These are phyloP conservation scores for Peronospora tabacina DNA, from an alignment of 352 stramenopile species.

Conservation along the genomic window DNA sequence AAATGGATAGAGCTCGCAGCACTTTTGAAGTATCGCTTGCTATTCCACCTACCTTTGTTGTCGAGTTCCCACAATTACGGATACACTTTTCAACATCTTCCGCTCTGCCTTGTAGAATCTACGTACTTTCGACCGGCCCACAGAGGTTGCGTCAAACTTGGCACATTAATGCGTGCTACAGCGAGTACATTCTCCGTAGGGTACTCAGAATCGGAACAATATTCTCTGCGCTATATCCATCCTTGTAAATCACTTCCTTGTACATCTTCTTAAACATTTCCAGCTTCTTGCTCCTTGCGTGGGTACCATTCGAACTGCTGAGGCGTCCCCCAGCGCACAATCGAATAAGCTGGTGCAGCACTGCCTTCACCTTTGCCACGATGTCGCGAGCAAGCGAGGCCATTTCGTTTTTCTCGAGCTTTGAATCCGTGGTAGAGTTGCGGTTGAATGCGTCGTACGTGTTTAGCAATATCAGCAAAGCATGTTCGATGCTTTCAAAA, in stretches of 20 bases:
- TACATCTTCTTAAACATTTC: conserved; percentile 83
- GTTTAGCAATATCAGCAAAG: conserved; percentile 65
- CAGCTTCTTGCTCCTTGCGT: conserved; percentile 38
- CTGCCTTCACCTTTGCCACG: conserved; percentile 44
- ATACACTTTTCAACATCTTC: too few relatives aligned
- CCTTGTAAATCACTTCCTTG: conserved; percentile 76
- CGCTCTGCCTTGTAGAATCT: too few relatives aligned
- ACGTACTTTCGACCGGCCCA: too few relatives aligned
- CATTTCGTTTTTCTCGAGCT: conserved; percentile 28
- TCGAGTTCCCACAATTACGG: too few relatives aligned
- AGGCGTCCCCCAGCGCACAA: conserved; percentile 17
- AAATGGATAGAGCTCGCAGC: too few relatives aligned
- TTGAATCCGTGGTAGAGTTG: conserved; percentile 7
- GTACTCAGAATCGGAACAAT: conserved; percentile 46
- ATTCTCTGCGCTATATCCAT: conserved; percentile 34
- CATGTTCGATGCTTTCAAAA: conserved; percentile 70
- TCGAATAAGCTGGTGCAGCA: conserved; percentile 62
- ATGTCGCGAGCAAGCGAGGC: conserved; percentile 34
- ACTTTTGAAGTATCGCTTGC: too few relatives aligned
- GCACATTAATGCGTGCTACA: conserved; percentile 17
- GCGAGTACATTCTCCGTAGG: conserved; percentile 50
- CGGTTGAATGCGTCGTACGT: conserved; percentile 61
- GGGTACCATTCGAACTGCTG: conserved; percentile 18
- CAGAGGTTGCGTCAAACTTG: too few relatives aligned
- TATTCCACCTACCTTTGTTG: too few relatives aligned